These are phyloP conservation scores for Ascochyta viciae-villosae DNA, from an alignment of 2,329 filamentous ascomycete species.

Conservation along the genomic window DNA sequence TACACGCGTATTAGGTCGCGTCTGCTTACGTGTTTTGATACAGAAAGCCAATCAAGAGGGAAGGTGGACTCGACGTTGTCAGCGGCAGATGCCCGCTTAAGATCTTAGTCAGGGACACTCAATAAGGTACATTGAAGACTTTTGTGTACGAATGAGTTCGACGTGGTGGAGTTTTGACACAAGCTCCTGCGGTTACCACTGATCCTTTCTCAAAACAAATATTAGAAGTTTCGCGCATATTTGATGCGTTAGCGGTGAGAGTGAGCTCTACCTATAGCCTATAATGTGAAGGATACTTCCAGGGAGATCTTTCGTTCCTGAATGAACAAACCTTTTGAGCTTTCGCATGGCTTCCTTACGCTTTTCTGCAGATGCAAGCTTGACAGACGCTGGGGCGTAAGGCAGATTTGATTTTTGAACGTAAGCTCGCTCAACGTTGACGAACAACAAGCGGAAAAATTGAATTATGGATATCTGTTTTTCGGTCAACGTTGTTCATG, in stretches of 20 bases:
- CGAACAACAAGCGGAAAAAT: neutral
- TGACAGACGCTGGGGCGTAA: neutral
- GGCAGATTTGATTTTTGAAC: neutral
- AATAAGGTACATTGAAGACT: neutral
- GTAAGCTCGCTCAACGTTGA: neutral
- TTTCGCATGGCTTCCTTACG: neutral
- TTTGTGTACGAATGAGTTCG: neutral
- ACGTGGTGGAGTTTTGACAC: neutral
- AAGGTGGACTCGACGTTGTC: neutral
- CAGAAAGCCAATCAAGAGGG: neutral
- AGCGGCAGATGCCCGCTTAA: too few species aligned
- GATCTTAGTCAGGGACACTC: neutral
- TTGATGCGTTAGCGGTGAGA: neutral
- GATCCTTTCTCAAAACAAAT: neutral
- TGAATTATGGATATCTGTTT: neutral
- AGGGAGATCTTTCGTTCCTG: neutral
- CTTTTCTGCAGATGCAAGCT: neutral
- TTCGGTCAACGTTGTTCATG: slow-evolving; percentile 1
- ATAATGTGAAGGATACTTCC: neutral
- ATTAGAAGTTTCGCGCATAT: neutral
- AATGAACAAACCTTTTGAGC: neutral
- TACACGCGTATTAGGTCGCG: neutral
- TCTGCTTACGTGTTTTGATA: neutral
- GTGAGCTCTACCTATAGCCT: too few species aligned
- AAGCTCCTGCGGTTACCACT: neutral